phyloP scores from a whole-genome alignment of 352 stramenopile genomes.

The Globisporangium perplexum region DNA sequence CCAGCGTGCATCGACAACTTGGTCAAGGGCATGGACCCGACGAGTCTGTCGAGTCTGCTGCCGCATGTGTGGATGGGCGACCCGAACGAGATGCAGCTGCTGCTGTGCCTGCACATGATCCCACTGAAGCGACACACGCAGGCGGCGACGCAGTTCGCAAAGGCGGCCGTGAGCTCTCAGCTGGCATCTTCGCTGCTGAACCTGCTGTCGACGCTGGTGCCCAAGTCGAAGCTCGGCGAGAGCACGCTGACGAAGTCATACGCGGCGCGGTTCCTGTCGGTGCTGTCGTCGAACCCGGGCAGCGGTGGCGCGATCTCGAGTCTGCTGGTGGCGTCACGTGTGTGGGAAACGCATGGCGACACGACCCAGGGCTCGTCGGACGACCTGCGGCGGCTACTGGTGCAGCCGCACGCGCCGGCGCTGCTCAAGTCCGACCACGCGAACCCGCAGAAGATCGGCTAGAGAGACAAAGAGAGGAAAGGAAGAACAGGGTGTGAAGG shows the following conservation, averaged over 20 bases:
- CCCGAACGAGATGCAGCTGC: constrained; percentile 73
- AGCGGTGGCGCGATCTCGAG: constrained; percentile 80
- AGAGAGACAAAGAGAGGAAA: constrained; percentile 1
- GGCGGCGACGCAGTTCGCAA: constrained; percentile 79
- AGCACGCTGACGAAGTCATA: constrained; percentile 80
- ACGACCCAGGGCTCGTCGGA: constrained; percentile 76
- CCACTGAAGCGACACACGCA: constrained; percentile 84
- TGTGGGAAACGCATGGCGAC: constrained; percentile 81
- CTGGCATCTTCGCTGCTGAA: constrained; percentile 78
- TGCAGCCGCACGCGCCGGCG: constrained; percentile 62
- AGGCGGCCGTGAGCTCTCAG: constrained; percentile 70
- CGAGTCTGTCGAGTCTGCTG: constrained; percentile 59
- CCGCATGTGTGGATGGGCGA: constrained; percentile 76
- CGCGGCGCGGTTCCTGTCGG: constrained; percentile 72
- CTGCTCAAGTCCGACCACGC: constrained; percentile 75
- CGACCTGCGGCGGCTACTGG: constrained; percentile 69
- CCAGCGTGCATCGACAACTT: constrained; percentile 84
- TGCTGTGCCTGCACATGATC: constrained; percentile 86
- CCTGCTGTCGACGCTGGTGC: constrained; percentile 70
- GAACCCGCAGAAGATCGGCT: constrained; percentile 85
- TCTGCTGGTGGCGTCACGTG: constrained; percentile 65
- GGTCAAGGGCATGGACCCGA: constrained; percentile 83
- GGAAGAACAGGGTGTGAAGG: too few species aligned
- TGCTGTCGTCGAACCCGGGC: constrained; percentile 79
- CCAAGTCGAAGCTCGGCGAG: constrained; percentile 76